Evolutionary conservation across 208 protist species (phyloP).

Genomic region (Phytomonas francai): DNA sequence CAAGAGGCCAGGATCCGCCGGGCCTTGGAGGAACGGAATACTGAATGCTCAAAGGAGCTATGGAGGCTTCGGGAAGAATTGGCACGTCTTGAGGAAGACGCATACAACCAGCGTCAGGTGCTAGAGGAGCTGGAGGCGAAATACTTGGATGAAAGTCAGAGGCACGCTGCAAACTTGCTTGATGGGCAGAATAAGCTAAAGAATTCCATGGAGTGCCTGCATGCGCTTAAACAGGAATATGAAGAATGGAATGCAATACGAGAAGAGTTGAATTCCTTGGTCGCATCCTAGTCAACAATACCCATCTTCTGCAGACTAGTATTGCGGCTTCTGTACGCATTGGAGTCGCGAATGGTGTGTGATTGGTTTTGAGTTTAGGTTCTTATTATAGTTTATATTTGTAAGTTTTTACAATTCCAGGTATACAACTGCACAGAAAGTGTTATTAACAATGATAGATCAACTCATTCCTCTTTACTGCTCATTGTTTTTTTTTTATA

Average conservation of each 20-base stretch:
- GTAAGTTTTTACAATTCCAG: no score
- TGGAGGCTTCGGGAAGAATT: constrained; percentile 43
- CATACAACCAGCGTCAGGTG: constrained; percentile 19
- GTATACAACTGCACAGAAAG: no score
- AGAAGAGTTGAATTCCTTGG: constrained; percentile 24
- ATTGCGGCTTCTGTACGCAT: no score
- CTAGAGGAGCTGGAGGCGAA: constrained; percentile 21
- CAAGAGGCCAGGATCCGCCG: constrained; percentile 20
- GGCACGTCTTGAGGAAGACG: constrained; percentile 32
- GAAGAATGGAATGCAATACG: constrained; percentile 46
- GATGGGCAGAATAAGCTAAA: constrained; percentile 35
- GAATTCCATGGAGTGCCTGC: constrained; percentile 21
- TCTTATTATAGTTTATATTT: no score
- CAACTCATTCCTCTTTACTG: no score
- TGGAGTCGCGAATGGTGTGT: no score
- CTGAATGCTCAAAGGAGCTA: constrained; percentile 21
- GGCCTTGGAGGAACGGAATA: constrained; percentile 9
- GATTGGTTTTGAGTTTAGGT: no score
- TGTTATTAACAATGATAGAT: no score
- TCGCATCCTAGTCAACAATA: no score
- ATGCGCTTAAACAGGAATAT: constrained; percentile 38
- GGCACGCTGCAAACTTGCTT: constrained; percentile 16
- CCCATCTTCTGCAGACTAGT: no score
- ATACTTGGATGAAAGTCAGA: constrained; percentile 10
- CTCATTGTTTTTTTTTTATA: constrained; percentile 14